Evolutionary conservation across 2,329 filamentous ascomycete genomes (phyloP).

Genomic region (Graphium sp.): DNA sequence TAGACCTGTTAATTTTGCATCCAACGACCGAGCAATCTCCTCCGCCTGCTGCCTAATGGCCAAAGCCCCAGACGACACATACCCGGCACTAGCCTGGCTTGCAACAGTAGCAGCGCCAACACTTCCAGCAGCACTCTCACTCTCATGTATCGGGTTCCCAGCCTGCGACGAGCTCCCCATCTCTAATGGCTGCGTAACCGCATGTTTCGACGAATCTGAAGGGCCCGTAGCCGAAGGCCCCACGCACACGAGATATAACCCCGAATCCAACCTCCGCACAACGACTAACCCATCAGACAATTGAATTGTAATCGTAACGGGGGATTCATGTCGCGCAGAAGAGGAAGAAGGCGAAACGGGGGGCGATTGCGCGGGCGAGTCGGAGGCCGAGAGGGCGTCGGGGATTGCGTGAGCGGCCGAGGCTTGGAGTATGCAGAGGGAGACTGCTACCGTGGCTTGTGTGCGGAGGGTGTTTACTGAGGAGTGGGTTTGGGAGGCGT

Average conservation of each 20-base stretch:
- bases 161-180: constrained; percentile 19
- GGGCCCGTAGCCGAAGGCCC: constrained; percentile 22
- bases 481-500: constrained; percentile 34
- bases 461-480: constrained; percentile 40
- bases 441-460: constrained; percentile 46
- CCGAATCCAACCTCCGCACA: constrained; percentile 38
- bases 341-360: too few relatives aligned
- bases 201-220: constrained; percentile 3
- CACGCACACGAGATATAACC: constrained; percentile 44
- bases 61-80: constrained; percentile 16
- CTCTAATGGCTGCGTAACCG: constrained; percentile 11
- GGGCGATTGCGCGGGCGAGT: too few relatives aligned
- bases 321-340: too few relatives aligned
- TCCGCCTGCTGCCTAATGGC: constrained; percentile 38
- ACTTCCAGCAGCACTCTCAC: constrained; percentile 24
- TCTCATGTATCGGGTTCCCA: constrained; percentile 27
- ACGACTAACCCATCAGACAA: constrained; percentile 41
- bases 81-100: too few relatives aligned
- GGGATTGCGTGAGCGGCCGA: constrained; percentile 22
- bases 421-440: constrained; percentile 41
- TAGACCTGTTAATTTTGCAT: constrained; percentile 38
- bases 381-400: constrained; percentile 20
- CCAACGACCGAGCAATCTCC: constrained; percentile 41
- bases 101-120: too few relatives aligned
- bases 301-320: constrained; percentile 35